These are phyloP conservation scores for Tremellales sp. DNA, from an alignment of 1,284 basidiomycete genomes.

Conservation along the genomic window DNA sequence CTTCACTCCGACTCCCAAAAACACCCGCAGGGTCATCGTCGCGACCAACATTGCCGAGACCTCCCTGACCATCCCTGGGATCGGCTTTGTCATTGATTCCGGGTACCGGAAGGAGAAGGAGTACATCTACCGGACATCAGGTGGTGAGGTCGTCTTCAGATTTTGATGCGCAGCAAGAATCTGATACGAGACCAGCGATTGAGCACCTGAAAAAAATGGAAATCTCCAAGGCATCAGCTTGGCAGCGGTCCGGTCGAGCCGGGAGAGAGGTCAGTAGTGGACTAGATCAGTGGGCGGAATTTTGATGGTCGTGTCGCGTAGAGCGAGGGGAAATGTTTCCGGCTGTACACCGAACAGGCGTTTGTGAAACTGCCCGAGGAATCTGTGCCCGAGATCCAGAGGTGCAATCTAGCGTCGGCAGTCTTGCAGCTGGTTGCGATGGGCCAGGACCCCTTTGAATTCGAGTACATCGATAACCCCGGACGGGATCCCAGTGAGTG, in stretches of 20 bases:
- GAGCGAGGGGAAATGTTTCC: slow-evolving; percentile 78
- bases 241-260: slow-evolving; percentile 78
- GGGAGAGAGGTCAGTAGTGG: slow-evolving; percentile 68
- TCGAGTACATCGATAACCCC: slow-evolving; percentile 82
- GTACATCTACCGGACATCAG: slow-evolving; percentile 66
- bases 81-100: slow-evolving; percentile 91
- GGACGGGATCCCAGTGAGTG: slow-evolving; percentile 63
- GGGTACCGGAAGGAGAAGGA: slow-evolving; percentile 95
- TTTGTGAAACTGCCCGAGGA: slow-evolving; percentile 65
- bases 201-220: slow-evolving; percentile 80
- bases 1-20: slow-evolving; percentile 65
- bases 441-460: slow-evolving; percentile 67
- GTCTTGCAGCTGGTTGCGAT: slow-evolving; percentile 80
- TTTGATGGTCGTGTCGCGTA: slow-evolving; percentile 37
- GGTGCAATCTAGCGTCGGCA: slow-evolving; percentile 76
- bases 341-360: slow-evolving; percentile 77
- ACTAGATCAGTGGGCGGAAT: background rate
- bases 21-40: slow-evolving; percentile 82
- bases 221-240: slow-evolving; percentile 83
- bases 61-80: slow-evolving; percentile 92
- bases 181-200: slow-evolving; percentile 59
- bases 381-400: slow-evolving; percentile 79
- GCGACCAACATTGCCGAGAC: slow-evolving; percentile 98
- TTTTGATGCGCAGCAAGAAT: background rate
- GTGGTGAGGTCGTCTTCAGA: slow-evolving; percentile 48